Evolutionary conservation across 805 yeast genomes (phyloP).

Genomic region (Wickerhamiella sergipiensis): DNA sequence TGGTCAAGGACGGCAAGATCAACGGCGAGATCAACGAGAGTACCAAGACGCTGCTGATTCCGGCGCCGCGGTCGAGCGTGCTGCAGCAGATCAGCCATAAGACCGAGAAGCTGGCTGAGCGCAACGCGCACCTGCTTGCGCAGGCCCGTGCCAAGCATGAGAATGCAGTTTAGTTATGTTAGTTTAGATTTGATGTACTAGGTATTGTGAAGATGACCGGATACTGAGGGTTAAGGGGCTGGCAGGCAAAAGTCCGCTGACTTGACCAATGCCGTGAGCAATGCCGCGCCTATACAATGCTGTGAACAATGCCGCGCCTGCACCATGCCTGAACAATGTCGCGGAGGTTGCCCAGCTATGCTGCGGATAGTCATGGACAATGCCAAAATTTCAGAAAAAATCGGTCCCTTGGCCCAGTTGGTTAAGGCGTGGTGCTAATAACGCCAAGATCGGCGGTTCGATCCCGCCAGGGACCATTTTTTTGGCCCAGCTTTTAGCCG

Average conservation of each 20-base stretch:
- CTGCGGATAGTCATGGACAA: too few relatives aligned
- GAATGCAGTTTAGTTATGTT: background rate
- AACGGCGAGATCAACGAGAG: conserved; percentile 42
- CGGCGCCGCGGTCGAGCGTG: conserved; percentile 32
- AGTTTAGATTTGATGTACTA: too few relatives aligned
- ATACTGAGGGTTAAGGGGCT: too few relatives aligned
- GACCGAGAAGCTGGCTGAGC: conserved; percentile 50
- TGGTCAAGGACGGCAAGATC: conserved; percentile 36
- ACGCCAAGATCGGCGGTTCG: conserved; percentile 39
- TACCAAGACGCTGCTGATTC: conserved; percentile 34
- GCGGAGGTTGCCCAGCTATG: too few relatives aligned
- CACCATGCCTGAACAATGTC: too few relatives aligned
- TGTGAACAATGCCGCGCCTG: too few relatives aligned
- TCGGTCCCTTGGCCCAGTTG: conserved; percentile 46
- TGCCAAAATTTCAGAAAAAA: background rate
- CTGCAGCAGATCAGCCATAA: conserved; percentile 57
- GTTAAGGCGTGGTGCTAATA: conserved; percentile 49
- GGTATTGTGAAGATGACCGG: too few relatives aligned
- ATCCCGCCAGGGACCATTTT: conserved; percentile 25
- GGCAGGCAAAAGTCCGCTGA: too few relatives aligned
- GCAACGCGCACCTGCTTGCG: conserved; percentile 40
- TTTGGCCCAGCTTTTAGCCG: conserved; percentile 2
- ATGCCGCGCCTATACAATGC: too few relatives aligned
- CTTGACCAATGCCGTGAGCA: too few relatives aligned
- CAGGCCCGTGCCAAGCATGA: conserved; percentile 3